A percentile compares a stretch with the other conserved stretches of the same genome.
These are phyloP conservation scores for Fraxinus pennsylvanica DNA, from an alignment of 257 asterid genomes.

Conservation along the genomic window DNA sequence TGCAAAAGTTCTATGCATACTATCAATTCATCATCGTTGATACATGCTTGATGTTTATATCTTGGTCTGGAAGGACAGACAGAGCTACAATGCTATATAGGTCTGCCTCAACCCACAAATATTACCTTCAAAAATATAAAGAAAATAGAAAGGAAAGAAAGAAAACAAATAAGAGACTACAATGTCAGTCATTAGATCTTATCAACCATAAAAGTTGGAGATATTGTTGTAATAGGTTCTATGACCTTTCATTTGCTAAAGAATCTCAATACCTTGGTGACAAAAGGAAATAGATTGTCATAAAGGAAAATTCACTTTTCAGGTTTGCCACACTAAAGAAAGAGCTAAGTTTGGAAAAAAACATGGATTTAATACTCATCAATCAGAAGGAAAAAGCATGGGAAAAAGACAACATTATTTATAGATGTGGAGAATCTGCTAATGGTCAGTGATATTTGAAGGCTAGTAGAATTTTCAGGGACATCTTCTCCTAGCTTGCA, in stretches of 20 bases:
- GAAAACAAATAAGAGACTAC: not conserved
- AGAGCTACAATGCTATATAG: not conserved
- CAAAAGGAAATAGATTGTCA: not conserved
- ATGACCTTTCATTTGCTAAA: not conserved
- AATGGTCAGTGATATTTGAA: not conserved
- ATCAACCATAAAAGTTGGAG: not conserved
- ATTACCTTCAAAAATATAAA: not conserved
- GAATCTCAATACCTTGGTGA: not conserved
- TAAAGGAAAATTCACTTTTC: not conserved
- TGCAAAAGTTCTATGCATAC: not conserved
- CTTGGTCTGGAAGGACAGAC: not conserved
- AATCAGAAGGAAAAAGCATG: not conserved
- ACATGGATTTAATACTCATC: not conserved
- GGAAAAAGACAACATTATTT: not conserved
- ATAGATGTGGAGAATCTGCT: not conserved
- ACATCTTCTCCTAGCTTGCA: not conserved
- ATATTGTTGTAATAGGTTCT: not conserved
- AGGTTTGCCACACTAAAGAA: constrained; percentile 2
- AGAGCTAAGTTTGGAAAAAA: not conserved
- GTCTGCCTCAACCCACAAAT: constrained; percentile 2
- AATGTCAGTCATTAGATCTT: not conserved
- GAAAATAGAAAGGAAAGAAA: not conserved
- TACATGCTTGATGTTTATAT: not conserved
- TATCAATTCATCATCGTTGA: not conserved
- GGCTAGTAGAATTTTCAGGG: not conserved